Conservation (phyloP, 345 rosid species). For the Eucalyptus guilfoylei region DNA sequence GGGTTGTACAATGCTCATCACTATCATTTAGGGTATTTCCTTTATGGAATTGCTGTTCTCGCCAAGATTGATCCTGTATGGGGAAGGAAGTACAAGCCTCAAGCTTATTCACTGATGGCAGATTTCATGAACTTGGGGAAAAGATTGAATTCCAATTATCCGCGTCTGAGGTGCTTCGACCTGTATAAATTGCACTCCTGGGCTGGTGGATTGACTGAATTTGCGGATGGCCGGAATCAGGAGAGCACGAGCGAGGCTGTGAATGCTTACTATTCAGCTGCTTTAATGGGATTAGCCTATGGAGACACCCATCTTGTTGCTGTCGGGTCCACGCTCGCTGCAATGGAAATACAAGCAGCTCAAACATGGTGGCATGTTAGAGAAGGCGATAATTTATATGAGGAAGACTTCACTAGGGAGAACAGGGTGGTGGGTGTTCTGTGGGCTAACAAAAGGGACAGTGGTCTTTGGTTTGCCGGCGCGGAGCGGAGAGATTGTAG, state of each 20-base stretch:
- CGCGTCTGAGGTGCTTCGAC: slow-evolving; percentile 79
- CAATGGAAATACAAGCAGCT: slow-evolving; percentile 83
- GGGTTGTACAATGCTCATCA: slow-evolving; percentile 76
- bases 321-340: slow-evolving; percentile 46
- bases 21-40: slow-evolving; percentile 79
- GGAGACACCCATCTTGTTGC: slow-evolving; percentile 72
- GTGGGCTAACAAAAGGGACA: slow-evolving; percentile 88
- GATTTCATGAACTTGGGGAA: slow-evolving; percentile 71
- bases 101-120: slow-evolving; percentile 70
- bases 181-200: slow-evolving; percentile 86
- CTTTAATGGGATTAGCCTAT: slow-evolving; percentile 85
- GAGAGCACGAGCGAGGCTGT: slow-evolving; percentile 93
- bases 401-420: slow-evolving; percentile 48
- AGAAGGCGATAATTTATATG: slow-evolving; percentile 42
- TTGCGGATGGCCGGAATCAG: slow-evolving; percentile 71
- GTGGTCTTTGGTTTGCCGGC: background rate
- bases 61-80: slow-evolving; percentile 70
- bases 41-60: slow-evolving; percentile 77
- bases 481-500: background rate
- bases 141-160: slow-evolving; percentile 33
- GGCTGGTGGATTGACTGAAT: slow-evolving; percentile 91
- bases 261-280: slow-evolving; percentile 82
- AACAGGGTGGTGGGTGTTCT: slow-evolving; percentile 71
- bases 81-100: slow-evolving; percentile 76
- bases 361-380: slow-evolving; percentile 88